A percentile compares a stretch with the other conserved stretches of the same genome.
Conservation (phyloP, 1,284 basidiomycete species). For the Apiotrichum porosum region DNA sequence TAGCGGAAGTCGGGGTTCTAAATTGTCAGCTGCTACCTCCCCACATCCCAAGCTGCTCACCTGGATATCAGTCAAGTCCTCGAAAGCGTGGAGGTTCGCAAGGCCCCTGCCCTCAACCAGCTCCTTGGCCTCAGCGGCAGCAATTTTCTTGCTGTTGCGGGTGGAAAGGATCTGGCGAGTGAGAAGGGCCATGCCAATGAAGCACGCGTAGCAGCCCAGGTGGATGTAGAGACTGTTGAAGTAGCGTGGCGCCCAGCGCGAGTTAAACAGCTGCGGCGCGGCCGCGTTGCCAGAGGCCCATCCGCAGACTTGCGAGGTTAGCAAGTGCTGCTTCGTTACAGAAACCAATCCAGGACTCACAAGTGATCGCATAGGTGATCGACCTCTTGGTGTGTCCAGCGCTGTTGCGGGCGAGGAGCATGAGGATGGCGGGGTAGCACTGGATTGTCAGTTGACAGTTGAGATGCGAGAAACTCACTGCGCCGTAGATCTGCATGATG, state of each 20-base stretch:
- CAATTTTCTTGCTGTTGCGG: constrained; percentile 13
- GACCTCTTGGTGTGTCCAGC: constrained; percentile 36
- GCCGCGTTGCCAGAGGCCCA: constrained; percentile 28
- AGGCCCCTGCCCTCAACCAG: neutral
- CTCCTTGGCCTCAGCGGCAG: neutral
- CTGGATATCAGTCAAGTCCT: constrained; percentile 34
- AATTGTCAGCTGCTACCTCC: too few relatives aligned
- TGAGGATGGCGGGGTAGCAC: constrained; percentile 23
- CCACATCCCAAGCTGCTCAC: too few relatives aligned
- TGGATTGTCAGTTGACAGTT: too few relatives aligned
- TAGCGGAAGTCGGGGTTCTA: constrained; percentile 33
- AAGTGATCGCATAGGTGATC: constrained; percentile 27
- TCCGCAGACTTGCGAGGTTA: constrained; percentile 5
- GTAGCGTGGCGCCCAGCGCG: constrained; percentile 25
- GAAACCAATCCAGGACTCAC: too few relatives aligned
- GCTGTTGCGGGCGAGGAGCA: constrained; percentile 24
- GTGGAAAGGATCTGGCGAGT: constrained; percentile 9
- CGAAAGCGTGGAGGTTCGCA: constrained; percentile 17
- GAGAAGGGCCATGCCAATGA: constrained; percentile 11
- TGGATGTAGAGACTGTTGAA: constrained; percentile 19
- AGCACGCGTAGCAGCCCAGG: constrained; percentile 15
- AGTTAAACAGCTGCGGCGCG: constrained; percentile 20
- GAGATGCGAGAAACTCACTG: constrained; percentile 12
- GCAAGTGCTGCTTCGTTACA: too few relatives aligned
- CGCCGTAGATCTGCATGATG: constrained; percentile 28